phyloP scores from a whole-genome alignment of 140 eudicot genomes.

The Ambrosia hybrid region DNA sequence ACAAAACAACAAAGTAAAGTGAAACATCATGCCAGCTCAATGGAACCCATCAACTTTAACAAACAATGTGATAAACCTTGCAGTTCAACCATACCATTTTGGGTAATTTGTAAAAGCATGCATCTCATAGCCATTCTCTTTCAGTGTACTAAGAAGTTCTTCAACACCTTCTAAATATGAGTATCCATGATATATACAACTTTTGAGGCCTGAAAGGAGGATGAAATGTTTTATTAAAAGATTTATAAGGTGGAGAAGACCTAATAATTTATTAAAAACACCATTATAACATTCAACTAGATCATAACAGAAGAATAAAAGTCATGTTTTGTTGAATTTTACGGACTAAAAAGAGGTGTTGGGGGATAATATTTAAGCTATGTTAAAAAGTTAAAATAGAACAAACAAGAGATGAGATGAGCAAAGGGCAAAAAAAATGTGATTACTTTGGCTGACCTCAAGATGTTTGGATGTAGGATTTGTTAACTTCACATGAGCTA shows the following conservation, averaged over 20 bases:
- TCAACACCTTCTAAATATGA: conserved; percentile 77
- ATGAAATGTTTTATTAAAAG: not conserved
- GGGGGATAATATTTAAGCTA: too few species aligned
- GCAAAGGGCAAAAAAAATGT: too few species aligned
- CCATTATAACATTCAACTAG: too few species aligned
- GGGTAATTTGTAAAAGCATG: conserved; percentile 97
- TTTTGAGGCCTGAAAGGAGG: conserved; percentile 73
- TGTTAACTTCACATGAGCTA: not conserved
- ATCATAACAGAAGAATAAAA: too few species aligned
- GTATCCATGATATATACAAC: conserved; percentile 67
- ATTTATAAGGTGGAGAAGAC: too few species aligned
- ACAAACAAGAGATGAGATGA: too few species aligned
- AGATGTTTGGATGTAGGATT: not conserved
- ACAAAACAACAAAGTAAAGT: conserved; percentile 27
- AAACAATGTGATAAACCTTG: conserved; percentile 33
- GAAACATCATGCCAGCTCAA: not conserved
- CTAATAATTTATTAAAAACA: too few species aligned
- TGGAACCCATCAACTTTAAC: conserved; percentile 18
- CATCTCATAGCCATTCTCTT: conserved; percentile 79
- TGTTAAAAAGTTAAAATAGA: too few species aligned
- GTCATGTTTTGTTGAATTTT: too few species aligned
- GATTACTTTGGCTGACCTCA: not conserved
- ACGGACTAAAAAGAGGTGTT: accelerated
- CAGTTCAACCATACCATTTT: conserved; percentile 59
- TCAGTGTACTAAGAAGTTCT: conserved; percentile 61